Base-by-base conservation (phyloP, 306 rosid genomes). In the Acmispon strigosus region DNA sequence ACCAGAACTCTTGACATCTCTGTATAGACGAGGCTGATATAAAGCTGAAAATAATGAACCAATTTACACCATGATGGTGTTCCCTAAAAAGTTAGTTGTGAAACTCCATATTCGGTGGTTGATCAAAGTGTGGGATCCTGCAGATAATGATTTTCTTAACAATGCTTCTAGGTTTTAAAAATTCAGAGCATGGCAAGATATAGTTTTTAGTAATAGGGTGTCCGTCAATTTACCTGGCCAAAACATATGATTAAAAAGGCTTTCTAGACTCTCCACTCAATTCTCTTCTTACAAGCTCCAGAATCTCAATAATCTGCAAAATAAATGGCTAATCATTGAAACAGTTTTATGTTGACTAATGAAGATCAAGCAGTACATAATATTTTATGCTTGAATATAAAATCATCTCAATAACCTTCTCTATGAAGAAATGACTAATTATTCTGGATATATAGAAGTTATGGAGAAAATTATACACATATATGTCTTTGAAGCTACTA, bases 281-380 rank as follows among this genome's bases (percentile, higher is more conserved):
- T 79, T 89, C 88, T 82, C 88, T 81, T 84, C 84, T 90, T 62
- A 90, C 84, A 57, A 91, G 92, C 87, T 87, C 84, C 89, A 94
- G 81, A 78, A 79, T 80, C 68, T 87, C 96, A 52, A 68, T 84
- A 75, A 94, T 71, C 97, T 94, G 86, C 77, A 72, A 78, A 34
- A 68, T 49, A 5, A 53, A 75, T 43, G 66, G 54, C 48, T 52
- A 70, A 72, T 57, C 19, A 66, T 60, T 41, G 39, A 39, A 69
- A 64, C 47, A 44, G 3, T 51, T 42, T 67, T 16, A 42, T 18
- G 14, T 17, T 41, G 27, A 55, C 47, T 41, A 0, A 18, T 0
- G 39, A 47, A 22, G 57, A 67, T 43, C 53, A 36, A 15, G 11
- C 29, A 20, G 41, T 19, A 17, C 12, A 50, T 32, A 65, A 6